These are phyloP conservation scores for Penicillium sp. DNA, from an alignment of 2,329 filamentous ascomycete species.

Conservation along the genomic window DNA sequence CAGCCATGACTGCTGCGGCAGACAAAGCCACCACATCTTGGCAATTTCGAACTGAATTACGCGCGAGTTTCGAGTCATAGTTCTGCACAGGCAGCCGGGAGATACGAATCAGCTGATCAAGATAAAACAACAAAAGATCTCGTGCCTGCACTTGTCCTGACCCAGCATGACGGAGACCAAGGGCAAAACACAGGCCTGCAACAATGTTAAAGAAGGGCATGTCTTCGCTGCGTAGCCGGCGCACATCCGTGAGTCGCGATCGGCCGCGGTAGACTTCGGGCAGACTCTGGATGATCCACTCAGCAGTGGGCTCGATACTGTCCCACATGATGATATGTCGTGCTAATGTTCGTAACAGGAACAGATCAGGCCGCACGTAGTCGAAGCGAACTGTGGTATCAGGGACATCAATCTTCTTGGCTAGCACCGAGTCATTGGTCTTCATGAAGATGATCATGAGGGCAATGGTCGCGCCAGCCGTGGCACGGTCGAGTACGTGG, in stretches of 20 bases:
- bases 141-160: slow-evolving; percentile 69
- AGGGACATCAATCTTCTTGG: slow-evolving; percentile 88
- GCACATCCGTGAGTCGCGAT: slow-evolving; percentile 59
- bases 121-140: slow-evolving; percentile 77
- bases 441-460: slow-evolving; percentile 96
- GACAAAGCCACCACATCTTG: slow-evolving; percentile 84
- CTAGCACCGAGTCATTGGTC: slow-evolving; percentile 81
- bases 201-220: slow-evolving; percentile 92
- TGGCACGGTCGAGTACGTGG: slow-evolving; percentile 88
- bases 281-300: slow-evolving; percentile 74
- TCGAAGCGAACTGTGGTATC: slow-evolving; percentile 90
- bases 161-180: slow-evolving; percentile 72
- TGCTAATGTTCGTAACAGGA: slow-evolving; percentile 83
- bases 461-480: slow-evolving; percentile 88
- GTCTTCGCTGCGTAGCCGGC: slow-evolving; percentile 71
- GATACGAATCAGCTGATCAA: slow-evolving; percentile 82
- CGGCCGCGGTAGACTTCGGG: slow-evolving; percentile 66
- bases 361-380: slow-evolving; percentile 89
- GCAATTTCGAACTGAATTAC: slow-evolving; percentile 83
- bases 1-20: slow-evolving; percentile 87
- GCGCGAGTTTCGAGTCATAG: slow-evolving; percentile 82
- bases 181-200: slow-evolving; percentile 78
- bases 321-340: slow-evolving; percentile 94
- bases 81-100: slow-evolving; percentile 61
- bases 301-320: slow-evolving; percentile 67